Evolutionary conservation across 495 filamentous ascomycete species (phyloP).

Genomic region (Tuber indicum): DNA sequence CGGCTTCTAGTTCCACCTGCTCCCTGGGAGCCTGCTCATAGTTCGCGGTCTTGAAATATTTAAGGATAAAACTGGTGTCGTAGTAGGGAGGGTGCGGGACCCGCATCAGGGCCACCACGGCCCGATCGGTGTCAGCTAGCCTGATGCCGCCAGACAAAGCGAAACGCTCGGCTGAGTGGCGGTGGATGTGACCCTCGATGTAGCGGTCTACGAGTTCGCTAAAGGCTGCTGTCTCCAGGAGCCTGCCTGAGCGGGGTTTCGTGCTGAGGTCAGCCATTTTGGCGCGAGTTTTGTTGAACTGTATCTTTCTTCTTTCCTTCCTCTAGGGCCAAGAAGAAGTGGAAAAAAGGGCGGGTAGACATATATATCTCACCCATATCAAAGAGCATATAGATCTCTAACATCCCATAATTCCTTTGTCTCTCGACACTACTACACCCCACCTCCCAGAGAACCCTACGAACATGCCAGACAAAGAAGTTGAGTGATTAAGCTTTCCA

Average conservation of each 20-base stretch:
- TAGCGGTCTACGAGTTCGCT: no score
- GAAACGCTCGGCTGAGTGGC: not conserved
- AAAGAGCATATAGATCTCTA: not conserved
- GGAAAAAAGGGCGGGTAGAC: not conserved
- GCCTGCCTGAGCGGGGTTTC: not conserved
- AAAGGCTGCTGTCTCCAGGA: not conserved
- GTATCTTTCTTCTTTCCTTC: not conserved
- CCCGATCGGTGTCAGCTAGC: not conserved
- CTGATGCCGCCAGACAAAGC: accelerated
- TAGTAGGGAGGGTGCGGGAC: not conserved
- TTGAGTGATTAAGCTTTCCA: not conserved
- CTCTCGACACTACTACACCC: not conserved
- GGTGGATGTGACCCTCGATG: not conserved
- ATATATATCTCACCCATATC: not conserved
- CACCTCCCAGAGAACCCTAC: not conserved
- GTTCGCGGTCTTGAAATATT: not conserved
- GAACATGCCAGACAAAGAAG: not conserved
- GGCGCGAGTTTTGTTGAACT: not conserved
- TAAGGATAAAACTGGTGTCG: not conserved
- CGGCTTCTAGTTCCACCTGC: not conserved
- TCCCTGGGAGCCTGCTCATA: not conserved
- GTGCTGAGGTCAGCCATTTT: not conserved
- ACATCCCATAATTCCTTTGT: conserved; percentile 1
- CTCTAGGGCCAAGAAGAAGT: not conserved
- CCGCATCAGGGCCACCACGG: not conserved